Evolutionary conservation across 2,329 filamentous ascomycete genomes (phyloP).

Genomic region (Trichoderma sp.): DNA sequence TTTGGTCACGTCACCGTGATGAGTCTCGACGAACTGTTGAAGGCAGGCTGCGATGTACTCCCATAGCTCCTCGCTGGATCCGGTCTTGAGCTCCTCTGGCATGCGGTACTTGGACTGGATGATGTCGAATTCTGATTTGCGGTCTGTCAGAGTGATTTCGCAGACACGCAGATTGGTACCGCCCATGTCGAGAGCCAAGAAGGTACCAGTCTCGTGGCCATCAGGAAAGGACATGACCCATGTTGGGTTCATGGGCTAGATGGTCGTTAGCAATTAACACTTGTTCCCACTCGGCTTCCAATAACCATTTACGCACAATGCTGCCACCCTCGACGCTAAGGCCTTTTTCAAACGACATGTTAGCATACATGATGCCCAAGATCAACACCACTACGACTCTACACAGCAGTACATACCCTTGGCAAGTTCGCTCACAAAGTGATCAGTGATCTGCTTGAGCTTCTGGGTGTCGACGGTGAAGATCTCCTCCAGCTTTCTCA

Average conservation of each 20-base stretch:
- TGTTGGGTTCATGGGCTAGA: slow-evolving; percentile 92
- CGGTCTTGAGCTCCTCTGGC: slow-evolving; percentile 88
- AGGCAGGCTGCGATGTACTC: slow-evolving; percentile 93
- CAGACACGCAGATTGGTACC: slow-evolving; percentile 95
- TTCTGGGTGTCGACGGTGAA: slow-evolving; percentile 78
- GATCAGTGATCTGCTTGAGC: slow-evolving; percentile 86
- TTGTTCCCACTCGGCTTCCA: not conserved
- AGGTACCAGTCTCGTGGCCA: slow-evolving; percentile 84
- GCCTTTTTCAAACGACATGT: slow-evolving; percentile 49
- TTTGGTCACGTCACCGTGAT: slow-evolving; percentile 68
- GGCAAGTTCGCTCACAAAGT: slow-evolving; percentile 84
- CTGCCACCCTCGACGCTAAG: slow-evolving; percentile 85
- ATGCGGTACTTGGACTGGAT: slow-evolving; percentile 96
- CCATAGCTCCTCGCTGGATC: slow-evolving; percentile 83
- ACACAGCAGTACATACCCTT: slow-evolving; percentile 61
- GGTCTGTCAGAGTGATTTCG: slow-evolving; percentile 83
- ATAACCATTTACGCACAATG: slow-evolving; percentile 66
- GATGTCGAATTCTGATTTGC: slow-evolving; percentile 89
- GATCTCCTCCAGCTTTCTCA: slow-evolving; percentile 78
- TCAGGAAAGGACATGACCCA: slow-evolving; percentile 92
- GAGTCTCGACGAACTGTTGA: slow-evolving; percentile 84
- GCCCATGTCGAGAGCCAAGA: slow-evolving; percentile 90
- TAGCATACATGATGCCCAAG: not conserved
- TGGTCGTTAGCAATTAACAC: slow-evolving; percentile 28
- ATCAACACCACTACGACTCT: not conserved